Conservation (phyloP, 441 rosid genomes). For the Bruguiera hainesii region DNA sequence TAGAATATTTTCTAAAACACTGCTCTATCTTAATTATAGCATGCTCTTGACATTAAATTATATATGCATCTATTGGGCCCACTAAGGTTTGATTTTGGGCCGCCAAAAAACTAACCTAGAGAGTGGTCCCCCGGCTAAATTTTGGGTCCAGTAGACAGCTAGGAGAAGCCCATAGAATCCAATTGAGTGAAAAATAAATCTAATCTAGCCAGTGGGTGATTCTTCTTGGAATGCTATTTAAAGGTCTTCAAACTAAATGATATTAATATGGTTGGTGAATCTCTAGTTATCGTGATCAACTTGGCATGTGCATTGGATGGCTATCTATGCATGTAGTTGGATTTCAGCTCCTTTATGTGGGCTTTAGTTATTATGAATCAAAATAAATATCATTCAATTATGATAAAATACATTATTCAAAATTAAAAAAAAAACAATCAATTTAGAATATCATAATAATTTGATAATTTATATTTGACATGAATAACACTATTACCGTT, state of each 20-base stretch:
- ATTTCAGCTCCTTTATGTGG: too few relatives aligned
- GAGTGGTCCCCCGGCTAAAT: neutral
- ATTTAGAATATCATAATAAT: too few relatives aligned
- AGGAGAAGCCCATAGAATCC: constrained; percentile 23
- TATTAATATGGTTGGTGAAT: constrained; percentile 7
- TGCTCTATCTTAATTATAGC: neutral
- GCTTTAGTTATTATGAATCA: too few relatives aligned
- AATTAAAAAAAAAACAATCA: too few relatives aligned
- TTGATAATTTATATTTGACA: too few relatives aligned
- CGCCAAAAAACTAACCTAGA: neutral
- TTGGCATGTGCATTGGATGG: constrained; percentile 29
- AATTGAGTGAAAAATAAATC: neutral
- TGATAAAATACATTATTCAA: too few relatives aligned
- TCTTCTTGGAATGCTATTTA: neutral
- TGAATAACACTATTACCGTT: too few relatives aligned
- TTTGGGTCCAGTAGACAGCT: constrained; percentile 24
- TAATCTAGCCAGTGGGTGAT: neutral
- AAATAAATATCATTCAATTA: too few relatives aligned
- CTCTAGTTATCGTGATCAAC: constrained; percentile 12
- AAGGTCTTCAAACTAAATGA: neutral
- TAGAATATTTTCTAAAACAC: too few relatives aligned
- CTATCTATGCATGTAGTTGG: too few relatives aligned
- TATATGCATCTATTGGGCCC: constrained; percentile 18
- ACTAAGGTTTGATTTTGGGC: neutral
- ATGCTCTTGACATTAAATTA: neutral